Evolutionary conservation across 192 early-diverging fungal genomes (phyloP).

Genomic region (Umbelopsis sp.): DNA sequence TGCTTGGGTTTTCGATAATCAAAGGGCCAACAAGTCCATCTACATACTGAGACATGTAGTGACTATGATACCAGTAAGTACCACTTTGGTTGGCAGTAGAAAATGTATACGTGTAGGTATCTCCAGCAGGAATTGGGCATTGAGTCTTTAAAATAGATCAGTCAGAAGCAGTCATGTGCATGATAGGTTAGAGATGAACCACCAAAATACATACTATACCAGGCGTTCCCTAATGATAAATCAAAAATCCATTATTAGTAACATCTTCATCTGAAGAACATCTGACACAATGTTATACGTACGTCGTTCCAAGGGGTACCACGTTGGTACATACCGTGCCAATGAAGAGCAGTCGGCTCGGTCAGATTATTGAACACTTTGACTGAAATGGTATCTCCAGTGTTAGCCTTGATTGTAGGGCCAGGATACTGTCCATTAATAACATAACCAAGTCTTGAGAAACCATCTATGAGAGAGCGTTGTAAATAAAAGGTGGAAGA

Average conservation of each 20-base stretch:
- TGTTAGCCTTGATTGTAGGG: conserved; percentile 50
- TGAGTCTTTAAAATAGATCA: neutral
- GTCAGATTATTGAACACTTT: conserved; percentile 44
- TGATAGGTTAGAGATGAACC: neutral
- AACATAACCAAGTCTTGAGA: conserved; percentile 12
- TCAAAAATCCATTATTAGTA: neutral
- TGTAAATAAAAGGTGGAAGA: neutral
- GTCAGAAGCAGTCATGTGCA: neutral
- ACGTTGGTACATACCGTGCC: conserved; percentile 48
- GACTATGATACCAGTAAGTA: conserved; percentile 86
- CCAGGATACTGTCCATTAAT: conserved; percentile 55
- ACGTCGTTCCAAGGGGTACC: conserved; percentile 39
- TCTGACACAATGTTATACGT: neutral
- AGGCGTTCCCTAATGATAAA: neutral
- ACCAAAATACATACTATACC: neutral
- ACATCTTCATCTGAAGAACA: no score
- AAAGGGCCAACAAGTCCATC: conserved; percentile 78
- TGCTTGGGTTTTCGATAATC: conserved; percentile 64
- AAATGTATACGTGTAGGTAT: conserved; percentile 72
- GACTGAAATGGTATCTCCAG: conserved; percentile 48
- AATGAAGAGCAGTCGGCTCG: conserved; percentile 46
- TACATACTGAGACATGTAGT: conserved; percentile 75
- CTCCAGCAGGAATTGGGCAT: conserved; percentile 64
- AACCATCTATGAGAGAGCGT: neutral
- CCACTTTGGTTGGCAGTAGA: conserved; percentile 65